Base-by-base conservation (phyloP, 169 alveolate species). In the Toxoplasma gondii region DNA sequence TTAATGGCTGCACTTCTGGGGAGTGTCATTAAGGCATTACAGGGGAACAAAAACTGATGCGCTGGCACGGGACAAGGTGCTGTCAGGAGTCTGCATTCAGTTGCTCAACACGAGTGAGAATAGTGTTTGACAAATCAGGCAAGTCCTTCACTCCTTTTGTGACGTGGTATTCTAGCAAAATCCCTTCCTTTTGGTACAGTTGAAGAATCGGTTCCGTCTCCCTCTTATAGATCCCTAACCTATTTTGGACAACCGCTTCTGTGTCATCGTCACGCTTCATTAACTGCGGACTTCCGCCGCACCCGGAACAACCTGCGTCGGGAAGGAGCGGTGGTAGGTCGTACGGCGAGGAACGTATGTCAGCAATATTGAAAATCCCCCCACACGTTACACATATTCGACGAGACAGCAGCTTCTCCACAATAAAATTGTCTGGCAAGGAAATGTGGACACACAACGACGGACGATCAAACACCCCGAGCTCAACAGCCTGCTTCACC, bases 321-420 rank as follows among this genome's bases (percentile, higher is more conserved):
- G 96, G 96, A 27, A 93, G 88, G 24, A 95, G 78, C 22, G 96
- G 93, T 0, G 95, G 96, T 95, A 95, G 58, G 34, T 81, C 94
- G 93, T 93, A 95, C 38, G 92, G 93, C 34, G 78, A 80, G 17
- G 91, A 64, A 88, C 88, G 88, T 24, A 93, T 93, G 83, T 95
- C 93, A 29, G 96, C 96, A 31, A 81, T 34, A 92, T 95, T 95
- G 95, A 81, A 95, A 70, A 31, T 93, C n/a, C 27, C 95, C 36
- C 94, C 94, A 83, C 96, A 95, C 24, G 31, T 83, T 16, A 41
- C 70, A 81, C 96, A 95, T 39, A 94, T 58, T n/a, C 96, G 84
- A 38, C 96, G 86, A 12, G 86, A 95, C 54, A 91, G 67, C 29
- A 94, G 92, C 93, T 94, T 94, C 86, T 24, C 19, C 64, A 91